Base-by-base conservation (phyloP, 495 filamentous ascomycete species). In the Aspergillus taichungensis region DNA sequence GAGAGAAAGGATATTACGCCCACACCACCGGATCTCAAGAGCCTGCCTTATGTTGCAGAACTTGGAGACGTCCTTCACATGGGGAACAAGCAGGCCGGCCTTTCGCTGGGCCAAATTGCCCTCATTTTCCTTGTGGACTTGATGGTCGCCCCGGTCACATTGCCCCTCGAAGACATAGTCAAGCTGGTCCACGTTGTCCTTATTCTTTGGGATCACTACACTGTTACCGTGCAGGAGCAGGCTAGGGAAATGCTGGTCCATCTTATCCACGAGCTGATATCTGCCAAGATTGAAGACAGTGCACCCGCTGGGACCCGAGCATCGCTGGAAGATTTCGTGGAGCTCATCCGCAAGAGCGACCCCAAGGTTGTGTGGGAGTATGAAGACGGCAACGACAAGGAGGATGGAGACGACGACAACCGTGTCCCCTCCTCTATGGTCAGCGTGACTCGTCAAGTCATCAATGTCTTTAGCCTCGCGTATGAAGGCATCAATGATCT, bases 181-280 rank as follows among this genome's bases (percentile, higher is more conserved):
- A 75, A 92, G 13, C 66, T 98, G 39, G 67, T 98, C 8, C 92
- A 98, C 66, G 87, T 94, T 11, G 81, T 95, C 11, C 83, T 92
- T 30, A 87, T 95, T 2, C 76, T 96, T 9, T 98, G 92, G 92
- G 92, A 98, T 58, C 88, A 95, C 45, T 94, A 97, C 54, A 94
- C 83, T 3, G 77, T 87, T n/a, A 78, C 95, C 9, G 91, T 98
- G 1, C 92, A 95, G 54, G 92, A 97, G 48, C 89, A 97, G 61
- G 89, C 92, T 34, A 81, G 90, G 36, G 92, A 98, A 56, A 95
- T 98, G 92, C 76, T 97, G 11, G 89, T 98, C 30, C 92, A 98
- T 69, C 75, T 98, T 7, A 95, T 98, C 38, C 92, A 98, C 56
- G 94, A 97, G 58, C 76, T 98, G 11, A 85, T 98, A 28, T 89